These are phyloP conservation scores for Apophysomyces trapeziformis DNA, from an alignment of 371 early-diverging fungal species.

Conservation along the genomic window DNA sequence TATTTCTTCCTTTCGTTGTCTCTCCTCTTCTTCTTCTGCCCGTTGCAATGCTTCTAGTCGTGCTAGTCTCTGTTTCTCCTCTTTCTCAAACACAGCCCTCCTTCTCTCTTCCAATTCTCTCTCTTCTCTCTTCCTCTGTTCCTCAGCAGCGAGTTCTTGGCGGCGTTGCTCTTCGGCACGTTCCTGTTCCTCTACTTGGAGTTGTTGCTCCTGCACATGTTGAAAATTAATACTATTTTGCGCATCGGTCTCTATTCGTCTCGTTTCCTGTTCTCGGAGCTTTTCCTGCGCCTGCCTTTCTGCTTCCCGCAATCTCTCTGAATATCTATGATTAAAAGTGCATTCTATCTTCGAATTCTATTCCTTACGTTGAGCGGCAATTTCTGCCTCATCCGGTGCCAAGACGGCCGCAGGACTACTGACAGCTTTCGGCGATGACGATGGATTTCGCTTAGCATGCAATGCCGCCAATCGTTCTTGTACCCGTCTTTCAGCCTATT, in stretches of 20 bases:
- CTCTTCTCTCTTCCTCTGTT: constrained; percentile 15
- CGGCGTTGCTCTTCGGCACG: constrained; percentile 25
- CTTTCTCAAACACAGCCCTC: constrained; percentile 32
- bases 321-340: not conserved
- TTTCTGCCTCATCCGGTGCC: constrained; percentile 33
- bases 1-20: constrained; percentile 20
- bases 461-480: constrained; percentile 56
- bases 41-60: constrained; percentile 39
- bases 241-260: constrained; percentile 30
- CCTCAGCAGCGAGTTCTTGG: constrained; percentile 22
- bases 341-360: not conserved
- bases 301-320: constrained; percentile 42
- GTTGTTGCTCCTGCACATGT: constrained; percentile 25
- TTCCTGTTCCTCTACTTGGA: constrained; percentile 16
- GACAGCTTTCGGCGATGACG: constrained; percentile 20
- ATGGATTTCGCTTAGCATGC: constrained; percentile 38
- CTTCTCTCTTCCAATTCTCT: constrained; percentile 35
- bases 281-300: constrained; percentile 44
- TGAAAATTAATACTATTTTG: constrained; percentile 11
- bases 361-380: constrained; percentile 44
- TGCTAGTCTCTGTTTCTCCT: constrained; percentile 39
- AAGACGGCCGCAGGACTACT: constrained; percentile 20
- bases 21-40: constrained; percentile 39
- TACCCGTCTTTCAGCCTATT: constrained; percentile 55
- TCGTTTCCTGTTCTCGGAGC: constrained; percentile 27